These are phyloP conservation scores for Linum lewisii DNA, from an alignment of 345 rosid species.

Conservation along the genomic window DNA sequence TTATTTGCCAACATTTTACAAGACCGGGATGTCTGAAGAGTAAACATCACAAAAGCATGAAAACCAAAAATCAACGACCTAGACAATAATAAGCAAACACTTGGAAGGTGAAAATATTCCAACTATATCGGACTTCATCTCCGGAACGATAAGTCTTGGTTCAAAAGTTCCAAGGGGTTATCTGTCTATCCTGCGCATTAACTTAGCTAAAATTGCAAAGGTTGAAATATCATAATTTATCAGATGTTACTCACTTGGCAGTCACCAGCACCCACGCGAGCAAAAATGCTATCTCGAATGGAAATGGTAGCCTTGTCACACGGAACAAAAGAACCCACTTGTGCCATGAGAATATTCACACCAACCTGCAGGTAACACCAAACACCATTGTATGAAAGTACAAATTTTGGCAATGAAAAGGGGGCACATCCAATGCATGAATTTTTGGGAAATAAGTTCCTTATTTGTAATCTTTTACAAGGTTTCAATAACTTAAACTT, in stretches of 20 bases:
- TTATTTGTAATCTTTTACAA: too few species aligned
- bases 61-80: too few species aligned
- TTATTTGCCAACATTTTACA: too few species aligned
- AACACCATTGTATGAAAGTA: not conserved
- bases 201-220: not conserved
- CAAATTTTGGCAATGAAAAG: too few species aligned
- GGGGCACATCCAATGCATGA: too few species aligned
- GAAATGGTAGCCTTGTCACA: slow-evolving; percentile 87
- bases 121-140: not conserved
- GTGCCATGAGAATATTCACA: slow-evolving; percentile 92
- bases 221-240: slow-evolving; percentile 7
- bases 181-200: not conserved
- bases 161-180: too few species aligned
- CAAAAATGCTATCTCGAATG: slow-evolving; percentile 90
- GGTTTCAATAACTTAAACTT: too few species aligned
- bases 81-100: too few species aligned
- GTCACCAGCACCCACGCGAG: slow-evolving; percentile 98
- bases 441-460: too few species aligned
- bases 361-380: slow-evolving; percentile 50
- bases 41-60: too few species aligned
- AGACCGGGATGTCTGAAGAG: too few species aligned
- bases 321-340: slow-evolving; percentile 94
- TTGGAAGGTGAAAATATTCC: not conserved
- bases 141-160: not conserved
- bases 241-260: slow-evolving; percentile 72